phyloP scores from a whole-genome alignment of 768 basidiomycete genomes.

The Tephrocybe sp. region DNA sequence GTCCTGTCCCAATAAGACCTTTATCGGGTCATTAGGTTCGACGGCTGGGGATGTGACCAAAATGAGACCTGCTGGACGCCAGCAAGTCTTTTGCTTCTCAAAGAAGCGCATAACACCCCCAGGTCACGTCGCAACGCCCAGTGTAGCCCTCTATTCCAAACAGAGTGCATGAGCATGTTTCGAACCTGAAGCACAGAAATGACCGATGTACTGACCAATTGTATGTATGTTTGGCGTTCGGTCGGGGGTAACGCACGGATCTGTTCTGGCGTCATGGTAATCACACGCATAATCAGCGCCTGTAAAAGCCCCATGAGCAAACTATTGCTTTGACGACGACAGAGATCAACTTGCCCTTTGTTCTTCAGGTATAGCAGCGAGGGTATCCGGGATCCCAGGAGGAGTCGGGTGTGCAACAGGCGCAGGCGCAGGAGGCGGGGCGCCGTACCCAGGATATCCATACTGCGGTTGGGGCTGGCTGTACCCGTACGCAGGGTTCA shows the following conservation, averaged over 20 bases:
- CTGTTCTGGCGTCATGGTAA: conserved; percentile 77
- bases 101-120: too few species aligned
- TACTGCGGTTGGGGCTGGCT: conserved; percentile 18
- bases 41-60: too few species aligned
- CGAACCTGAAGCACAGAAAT: background rate
- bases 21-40: too few species aligned
- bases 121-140: conserved; percentile 34
- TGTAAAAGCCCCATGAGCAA: background rate
- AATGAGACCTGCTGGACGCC: too few species aligned
- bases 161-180: background rate
- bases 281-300: conserved; percentile 18
- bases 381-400: conserved; percentile 42
- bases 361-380: conserved; percentile 65
- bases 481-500: conserved; percentile 17
- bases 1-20: too few species aligned
- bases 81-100: background rate
- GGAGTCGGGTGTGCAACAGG: conserved; percentile 19
- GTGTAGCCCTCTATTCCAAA: conserved; percentile 34
- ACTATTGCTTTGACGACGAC: background rate
- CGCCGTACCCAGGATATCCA: conserved; percentile 10
- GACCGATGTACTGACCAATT: conserved; percentile 59
- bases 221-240: conserved; percentile 77
- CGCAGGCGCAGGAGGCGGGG: conserved; percentile 23
- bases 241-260: conserved; percentile 71
- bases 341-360: conserved; percentile 63